Evolutionary conservation across 2,329 filamentous ascomycete genomes (phyloP).

Genomic region (Fusarium zealandicum): DNA sequence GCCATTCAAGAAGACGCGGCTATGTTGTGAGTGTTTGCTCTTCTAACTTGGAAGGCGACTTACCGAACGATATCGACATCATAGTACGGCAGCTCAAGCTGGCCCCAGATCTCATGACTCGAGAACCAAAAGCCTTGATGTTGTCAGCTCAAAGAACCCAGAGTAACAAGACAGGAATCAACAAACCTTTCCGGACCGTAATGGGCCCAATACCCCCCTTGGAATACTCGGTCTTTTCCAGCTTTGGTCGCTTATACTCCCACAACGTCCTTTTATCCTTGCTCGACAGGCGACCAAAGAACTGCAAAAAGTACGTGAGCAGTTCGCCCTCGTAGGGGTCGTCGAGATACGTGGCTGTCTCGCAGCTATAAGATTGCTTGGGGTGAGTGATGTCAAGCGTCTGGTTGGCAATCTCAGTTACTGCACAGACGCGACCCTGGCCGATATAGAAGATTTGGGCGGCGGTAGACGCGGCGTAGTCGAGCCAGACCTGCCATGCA

Average conservation of each 20-base stretch:
- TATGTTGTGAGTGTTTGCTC: background rate
- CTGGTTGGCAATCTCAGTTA: slow-evolving; percentile 48
- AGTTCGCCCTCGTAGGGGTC: slow-evolving; percentile 55
- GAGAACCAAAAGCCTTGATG: slow-evolving; percentile 50
- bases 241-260: slow-evolving; percentile 48
- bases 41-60: background rate
- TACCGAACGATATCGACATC: slow-evolving; percentile 50
- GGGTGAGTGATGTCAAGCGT: slow-evolving; percentile 40
- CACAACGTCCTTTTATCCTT: slow-evolving; percentile 48
- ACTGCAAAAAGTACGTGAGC: slow-evolving; percentile 51
- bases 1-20: slow-evolving; percentile 49
- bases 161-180: too few species aligned
- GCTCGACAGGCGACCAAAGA: slow-evolving; percentile 46
- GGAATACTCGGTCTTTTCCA: slow-evolving; percentile 48
- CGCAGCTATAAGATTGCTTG: slow-evolving; percentile 47
- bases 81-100: slow-evolving; percentile 52
- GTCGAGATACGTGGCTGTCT: slow-evolving; percentile 45
- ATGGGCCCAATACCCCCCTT: slow-evolving; percentile 49
- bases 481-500: slow-evolving; percentile 50
- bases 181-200: slow-evolving; percentile 49
- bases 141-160: too few species aligned
- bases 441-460: slow-evolving; percentile 49
- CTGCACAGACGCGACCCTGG: slow-evolving; percentile 50
- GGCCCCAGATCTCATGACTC: slow-evolving; percentile 52
- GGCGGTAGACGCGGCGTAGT: slow-evolving; percentile 49